Evolutionary conservation across 805 yeast species (phyloP).

Genomic region (Naumovozyma baii): DNA sequence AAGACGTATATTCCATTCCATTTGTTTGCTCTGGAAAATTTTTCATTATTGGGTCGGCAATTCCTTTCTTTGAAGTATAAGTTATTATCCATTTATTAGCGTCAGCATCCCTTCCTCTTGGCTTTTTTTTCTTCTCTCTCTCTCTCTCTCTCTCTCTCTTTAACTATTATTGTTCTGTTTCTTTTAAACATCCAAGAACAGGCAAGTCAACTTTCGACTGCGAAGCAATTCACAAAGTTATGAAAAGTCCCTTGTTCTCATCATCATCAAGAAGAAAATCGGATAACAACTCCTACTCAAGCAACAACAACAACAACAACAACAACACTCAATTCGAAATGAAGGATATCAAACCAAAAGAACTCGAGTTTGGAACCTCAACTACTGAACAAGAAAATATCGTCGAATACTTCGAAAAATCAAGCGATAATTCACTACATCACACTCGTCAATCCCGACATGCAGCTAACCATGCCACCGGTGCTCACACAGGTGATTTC

Average conservation of each 20-base stretch:
- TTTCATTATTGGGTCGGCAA: no score
- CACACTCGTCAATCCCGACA: background rate
- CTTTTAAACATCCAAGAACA: no score
- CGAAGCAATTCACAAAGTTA: no score
- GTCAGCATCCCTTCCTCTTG: no score
- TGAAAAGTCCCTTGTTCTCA: background rate
- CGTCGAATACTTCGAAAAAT: constrained; percentile 13
- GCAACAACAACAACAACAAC: constrained; percentile 1
- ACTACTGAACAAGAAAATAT: constrained; percentile 10
- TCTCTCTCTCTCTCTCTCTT: no score
- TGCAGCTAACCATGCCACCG: background rate
- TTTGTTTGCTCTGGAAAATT: no score
- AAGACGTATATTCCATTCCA: no score
- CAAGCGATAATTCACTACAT: background rate
- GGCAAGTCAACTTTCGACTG: no score
- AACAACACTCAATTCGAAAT: constrained; percentile 9
- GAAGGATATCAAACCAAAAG: constrained; percentile 9
- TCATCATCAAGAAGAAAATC: background rate
- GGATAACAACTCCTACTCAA: background rate
- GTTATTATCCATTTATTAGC: no score
- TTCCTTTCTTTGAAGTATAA: no score
- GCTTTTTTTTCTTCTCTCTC: no score
- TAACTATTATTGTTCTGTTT: no score
- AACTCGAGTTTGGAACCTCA: constrained; percentile 1
- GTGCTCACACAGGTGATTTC: background rate